Base-by-base conservation (phyloP, 768 basidiomycete genomes). In the Hericium rajendrae region DNA sequence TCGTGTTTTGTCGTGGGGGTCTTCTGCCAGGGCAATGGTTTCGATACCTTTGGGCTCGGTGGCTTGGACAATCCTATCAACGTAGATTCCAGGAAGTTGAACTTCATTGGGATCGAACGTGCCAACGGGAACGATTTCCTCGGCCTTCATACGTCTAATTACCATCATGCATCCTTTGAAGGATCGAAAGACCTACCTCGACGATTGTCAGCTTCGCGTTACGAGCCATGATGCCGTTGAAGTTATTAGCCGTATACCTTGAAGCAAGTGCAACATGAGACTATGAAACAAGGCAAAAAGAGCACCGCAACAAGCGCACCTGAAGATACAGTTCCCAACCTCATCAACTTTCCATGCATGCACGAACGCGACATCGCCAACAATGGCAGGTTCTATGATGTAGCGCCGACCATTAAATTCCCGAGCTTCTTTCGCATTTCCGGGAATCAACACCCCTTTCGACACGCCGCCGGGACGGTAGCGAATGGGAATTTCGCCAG, bases 321-420 rank as follows among this genome's bases (percentile, higher is more conserved):
- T 81, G 78, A 94, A 94, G 54, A 92, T 82, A 67, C 86, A 86
- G 70, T 94, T 94, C 2, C 92, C 92, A 55, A 83, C 79, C 66
- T 90, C 89, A 65, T 94, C 92, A 9, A 81, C 92, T 68, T 92
- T 94, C 90, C 90, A 93, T 0, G 90, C 92, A 55, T 83, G 79
- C 51, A 94, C 76, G 67, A 94, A 86, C 8, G 92, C 91, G 62
- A 91, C 82, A 68, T 90, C 88, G 26, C 86, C 88, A n/a, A 79
- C 73, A 58, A 92, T 79, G 6, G 88, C 82, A 38, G 86, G 80
- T 69, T 94, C 92, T 70, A 94, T 70, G 28, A 94, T 74, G 71
- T 85, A 94, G 65, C 80, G 75, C 66, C 82, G 80, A 18, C 91
- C 91, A 59, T 83, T 76, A 60, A 94, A 84, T 51, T 82, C 83